Evolutionary conservation across 1,284 basidiomycete species (phyloP).

Genomic region (Xerocomus cyaneibrunnescens): DNA sequence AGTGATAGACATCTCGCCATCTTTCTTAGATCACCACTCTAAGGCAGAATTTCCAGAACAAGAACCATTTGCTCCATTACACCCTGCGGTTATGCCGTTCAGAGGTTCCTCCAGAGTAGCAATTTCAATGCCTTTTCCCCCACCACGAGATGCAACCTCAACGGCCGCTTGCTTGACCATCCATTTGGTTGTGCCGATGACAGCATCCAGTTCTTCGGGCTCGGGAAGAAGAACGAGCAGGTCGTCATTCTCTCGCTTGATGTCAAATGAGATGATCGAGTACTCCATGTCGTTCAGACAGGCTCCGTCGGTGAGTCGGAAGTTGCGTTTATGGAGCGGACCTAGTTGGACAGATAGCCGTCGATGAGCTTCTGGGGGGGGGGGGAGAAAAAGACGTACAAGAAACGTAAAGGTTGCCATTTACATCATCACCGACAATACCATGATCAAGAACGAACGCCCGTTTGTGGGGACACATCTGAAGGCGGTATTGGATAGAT

Average conservation of each 20-base stretch:
- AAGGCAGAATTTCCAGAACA: constrained; percentile 18
- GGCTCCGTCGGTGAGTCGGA: constrained; percentile 55
- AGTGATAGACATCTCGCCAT: background rate
- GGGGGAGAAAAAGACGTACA: constrained; percentile 37
- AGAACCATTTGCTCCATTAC: background rate
- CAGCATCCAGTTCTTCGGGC: constrained; percentile 56
- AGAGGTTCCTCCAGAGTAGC: constrained; percentile 22
- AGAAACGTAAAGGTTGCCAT: constrained; percentile 47
- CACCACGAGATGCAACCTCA: constrained; percentile 44
- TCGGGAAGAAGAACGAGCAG: constrained; percentile 60
- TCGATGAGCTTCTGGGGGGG: background rate
- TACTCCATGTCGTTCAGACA: constrained; percentile 67
- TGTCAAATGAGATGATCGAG: constrained; percentile 66
- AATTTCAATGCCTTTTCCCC: constrained; percentile 48
- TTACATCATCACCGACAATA: constrained; percentile 58
- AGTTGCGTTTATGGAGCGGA: constrained; percentile 75
- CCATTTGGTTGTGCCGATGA: constrained; percentile 69
- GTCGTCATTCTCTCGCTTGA: constrained; percentile 47
- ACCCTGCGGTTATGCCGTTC: background rate
- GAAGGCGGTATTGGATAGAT: background rate
- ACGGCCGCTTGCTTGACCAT: constrained; percentile 54
- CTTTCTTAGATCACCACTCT: constrained; percentile 19
- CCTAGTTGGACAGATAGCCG: constrained; percentile 33
- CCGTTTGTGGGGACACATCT: constrained; percentile 62
- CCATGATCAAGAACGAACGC: constrained; percentile 77